phyloP scores from a whole-genome alignment of 2,329 filamentous ascomycete genomes.

The Ambrosiella cleistominuta region DNA sequence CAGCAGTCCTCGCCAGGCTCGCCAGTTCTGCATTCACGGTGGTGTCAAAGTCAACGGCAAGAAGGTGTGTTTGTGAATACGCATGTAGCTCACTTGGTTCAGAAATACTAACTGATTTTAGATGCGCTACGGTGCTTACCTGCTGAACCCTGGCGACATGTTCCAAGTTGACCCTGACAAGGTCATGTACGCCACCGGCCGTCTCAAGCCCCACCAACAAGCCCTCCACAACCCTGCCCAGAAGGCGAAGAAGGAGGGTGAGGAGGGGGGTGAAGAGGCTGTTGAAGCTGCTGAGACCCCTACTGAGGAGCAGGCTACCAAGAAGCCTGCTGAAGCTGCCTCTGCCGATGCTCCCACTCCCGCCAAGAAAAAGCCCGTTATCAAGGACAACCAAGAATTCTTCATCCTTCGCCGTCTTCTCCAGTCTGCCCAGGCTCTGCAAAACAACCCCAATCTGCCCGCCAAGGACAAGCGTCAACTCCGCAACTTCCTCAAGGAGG shows the following conservation, averaged over 20 bases:
- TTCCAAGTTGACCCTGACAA: slow-evolving; percentile 86
- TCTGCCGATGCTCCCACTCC: slow-evolving; percentile 17
- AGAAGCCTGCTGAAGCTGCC: slow-evolving; percentile 15
- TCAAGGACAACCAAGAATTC: not conserved
- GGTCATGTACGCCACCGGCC: slow-evolving; percentile 76
- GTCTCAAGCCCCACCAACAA: slow-evolving; percentile 35
- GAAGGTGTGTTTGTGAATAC: slow-evolving; percentile 39
- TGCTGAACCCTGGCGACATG: slow-evolving; percentile 92
- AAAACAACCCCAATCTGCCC: slow-evolving; percentile 31
- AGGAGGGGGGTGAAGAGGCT: slow-evolving; percentile 17
- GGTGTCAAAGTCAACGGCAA: slow-evolving; percentile 92
- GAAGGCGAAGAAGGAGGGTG: slow-evolving; percentile 13
- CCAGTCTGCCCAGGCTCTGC: slow-evolving; percentile 40
- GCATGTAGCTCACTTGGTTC: not conserved
- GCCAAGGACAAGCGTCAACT: slow-evolving; percentile 61
- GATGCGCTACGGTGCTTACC: slow-evolving; percentile 87
- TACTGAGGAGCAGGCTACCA: slow-evolving; percentile 14
- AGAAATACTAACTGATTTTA: slow-evolving; percentile 21
- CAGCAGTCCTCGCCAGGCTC: slow-evolving; percentile 78
- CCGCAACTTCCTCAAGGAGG: slow-evolving; percentile 50
- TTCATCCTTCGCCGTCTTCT: slow-evolving; percentile 32
- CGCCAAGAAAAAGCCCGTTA: slow-evolving; percentile 13
- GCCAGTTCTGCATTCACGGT: slow-evolving; percentile 87
- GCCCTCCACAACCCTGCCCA: slow-evolving; percentile 11
- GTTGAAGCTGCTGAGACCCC: slow-evolving; percentile 20